Percentiles rank a stretch among this genome's conserved stretches.
Conservation (phyloP, 139 green algal species). For the Yamagishiella unicocca region DNA sequence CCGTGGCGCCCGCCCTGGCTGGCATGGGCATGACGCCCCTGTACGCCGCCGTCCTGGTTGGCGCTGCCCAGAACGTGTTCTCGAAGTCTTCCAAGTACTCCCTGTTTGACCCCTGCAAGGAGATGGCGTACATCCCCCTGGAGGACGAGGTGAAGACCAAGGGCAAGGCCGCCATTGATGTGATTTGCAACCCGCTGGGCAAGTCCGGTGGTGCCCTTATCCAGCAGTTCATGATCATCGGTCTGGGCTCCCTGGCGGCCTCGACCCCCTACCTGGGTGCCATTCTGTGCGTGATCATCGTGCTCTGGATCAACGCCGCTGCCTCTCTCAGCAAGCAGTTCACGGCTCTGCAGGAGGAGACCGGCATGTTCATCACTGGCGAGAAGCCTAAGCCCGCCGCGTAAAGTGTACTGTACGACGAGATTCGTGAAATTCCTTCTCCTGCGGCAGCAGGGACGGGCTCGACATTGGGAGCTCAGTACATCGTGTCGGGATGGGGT, state of each 20-base stretch:
- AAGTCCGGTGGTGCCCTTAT: slow-evolving; percentile 99
- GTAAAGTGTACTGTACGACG: not conserved
- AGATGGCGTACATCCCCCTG: slow-evolving; percentile 99
- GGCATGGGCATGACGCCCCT: slow-evolving; percentile 92
- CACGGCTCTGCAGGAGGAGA: slow-evolving; percentile 66
- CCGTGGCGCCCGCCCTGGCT: slow-evolving; percentile 86
- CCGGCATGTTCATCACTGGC: slow-evolving; percentile 51
- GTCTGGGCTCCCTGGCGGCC: slow-evolving; percentile 95
- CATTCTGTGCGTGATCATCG: slow-evolving; percentile 94
- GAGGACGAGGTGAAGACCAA: slow-evolving; percentile 94
- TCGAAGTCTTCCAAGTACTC: slow-evolving; percentile 98
- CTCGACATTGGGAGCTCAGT: no score
- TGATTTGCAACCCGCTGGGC: slow-evolving; percentile 99
- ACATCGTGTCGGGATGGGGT: no score
- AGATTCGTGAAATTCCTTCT: no score
- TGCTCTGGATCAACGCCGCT: slow-evolving; percentile 92
- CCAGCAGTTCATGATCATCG: slow-evolving; percentile 98
- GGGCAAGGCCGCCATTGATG: slow-evolving; percentile 99
- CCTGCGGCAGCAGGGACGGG: no score
- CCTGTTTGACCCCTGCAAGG: slow-evolving; percentile 99
- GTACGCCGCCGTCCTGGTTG: slow-evolving; percentile 96
- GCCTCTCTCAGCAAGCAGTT: slow-evolving; percentile 89
- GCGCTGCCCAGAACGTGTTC: slow-evolving; percentile 99
- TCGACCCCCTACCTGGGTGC: slow-evolving; percentile 97
- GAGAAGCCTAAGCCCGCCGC: slow-evolving; percentile 35